Conservation (phyloP, 1,139 yeast species). For the Kodamaea alishanica region DNA sequence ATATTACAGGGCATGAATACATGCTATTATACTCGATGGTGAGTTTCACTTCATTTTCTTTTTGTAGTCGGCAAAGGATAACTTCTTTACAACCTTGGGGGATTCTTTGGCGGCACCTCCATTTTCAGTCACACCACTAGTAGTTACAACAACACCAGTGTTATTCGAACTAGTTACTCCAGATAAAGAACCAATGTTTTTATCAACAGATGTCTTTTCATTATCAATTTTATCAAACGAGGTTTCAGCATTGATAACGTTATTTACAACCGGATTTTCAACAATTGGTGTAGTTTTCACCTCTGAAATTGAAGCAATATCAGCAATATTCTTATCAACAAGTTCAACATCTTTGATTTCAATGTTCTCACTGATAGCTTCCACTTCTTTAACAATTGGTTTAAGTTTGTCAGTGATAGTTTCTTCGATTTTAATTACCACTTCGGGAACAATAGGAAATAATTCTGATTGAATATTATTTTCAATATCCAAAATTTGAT, state of each 20-base stretch:
- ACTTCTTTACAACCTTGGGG: conserved; percentile 51
- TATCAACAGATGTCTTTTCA: neutral
- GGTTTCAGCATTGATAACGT: too few relatives aligned
- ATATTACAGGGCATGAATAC: too few relatives aligned
- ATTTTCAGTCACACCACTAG: conserved; percentile 11
- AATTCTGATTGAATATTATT: conserved; percentile 4
- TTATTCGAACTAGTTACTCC: neutral
- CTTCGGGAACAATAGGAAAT: conserved; percentile 22
- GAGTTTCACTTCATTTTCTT: conserved; percentile 51
- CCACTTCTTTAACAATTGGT: conserved; percentile 11
- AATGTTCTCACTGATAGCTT: conserved; percentile 3
- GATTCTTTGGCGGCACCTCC: conserved; percentile 10
- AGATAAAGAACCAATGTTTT: neutral
- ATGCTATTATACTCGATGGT: too few relatives aligned
- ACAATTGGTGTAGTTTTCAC: neutral
- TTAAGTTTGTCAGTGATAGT: conserved; percentile 23
- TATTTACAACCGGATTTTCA: neutral
- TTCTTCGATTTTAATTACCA: conserved; percentile 23
- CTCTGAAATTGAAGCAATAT: neutral
- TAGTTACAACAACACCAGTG: conserved; percentile 2
- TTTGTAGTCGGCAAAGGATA: conserved; percentile 81
- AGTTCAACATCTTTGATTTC: conserved; percentile 1
- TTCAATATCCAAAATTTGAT: neutral
- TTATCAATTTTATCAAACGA: neutral
- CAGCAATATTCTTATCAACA: conserved; percentile 1